Evolutionary conservation across 2,329 filamentous ascomycete species (phyloP).

Genomic region (Claviceps sp.): DNA sequence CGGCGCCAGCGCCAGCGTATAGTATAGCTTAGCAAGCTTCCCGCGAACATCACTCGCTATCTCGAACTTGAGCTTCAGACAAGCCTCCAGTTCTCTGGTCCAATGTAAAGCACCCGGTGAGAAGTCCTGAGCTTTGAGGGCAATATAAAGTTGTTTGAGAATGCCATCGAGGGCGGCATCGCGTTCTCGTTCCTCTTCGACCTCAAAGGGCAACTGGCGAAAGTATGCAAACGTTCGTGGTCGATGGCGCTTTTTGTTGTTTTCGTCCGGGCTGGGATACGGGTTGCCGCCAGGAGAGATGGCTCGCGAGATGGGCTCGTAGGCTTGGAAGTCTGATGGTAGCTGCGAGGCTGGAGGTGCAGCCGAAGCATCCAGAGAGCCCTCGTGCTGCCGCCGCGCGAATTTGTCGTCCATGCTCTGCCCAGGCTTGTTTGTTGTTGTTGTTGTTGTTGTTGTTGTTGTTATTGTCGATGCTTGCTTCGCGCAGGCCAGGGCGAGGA

Average conservation of each 20-base stretch:
- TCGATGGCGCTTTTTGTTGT: conserved; percentile 54
- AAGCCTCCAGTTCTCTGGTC: conserved; percentile 90
- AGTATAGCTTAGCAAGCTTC: conserved; percentile 81
- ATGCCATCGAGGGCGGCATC: conserved; percentile 75
- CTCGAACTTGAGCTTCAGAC: conserved; percentile 95
- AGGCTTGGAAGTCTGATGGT: conserved; percentile 27
- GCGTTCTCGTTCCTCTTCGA: conserved; percentile 67
- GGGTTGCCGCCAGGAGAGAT: conserved; percentile 70
- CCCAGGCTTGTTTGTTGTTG: not conserved
- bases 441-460: not conserved
- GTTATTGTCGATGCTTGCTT: not conserved
- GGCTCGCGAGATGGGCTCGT: conserved; percentile 67
- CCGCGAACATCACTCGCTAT: conserved; percentile 74
- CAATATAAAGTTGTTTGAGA: conserved; percentile 84
- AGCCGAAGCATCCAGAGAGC: conserved; percentile 17
- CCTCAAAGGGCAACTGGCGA: conserved; percentile 73
- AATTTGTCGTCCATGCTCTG: conserved; percentile 26
- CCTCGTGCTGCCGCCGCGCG: conserved; percentile 20
- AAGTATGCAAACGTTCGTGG: conserved; percentile 91
- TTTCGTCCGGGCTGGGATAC: conserved; percentile 34
- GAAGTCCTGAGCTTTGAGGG: conserved; percentile 86
- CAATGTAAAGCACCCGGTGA: conserved; percentile 87
- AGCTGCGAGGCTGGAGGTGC: conserved; percentile 20
- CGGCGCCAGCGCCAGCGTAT: conserved; percentile 80
- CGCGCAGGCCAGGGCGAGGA: not conserved